Evolutionary conservation across 2,329 filamentous ascomycete species (phyloP), one percentile per base, ranked within the genome.

Genomic region (Ophiosphaerella narmari): DNA sequence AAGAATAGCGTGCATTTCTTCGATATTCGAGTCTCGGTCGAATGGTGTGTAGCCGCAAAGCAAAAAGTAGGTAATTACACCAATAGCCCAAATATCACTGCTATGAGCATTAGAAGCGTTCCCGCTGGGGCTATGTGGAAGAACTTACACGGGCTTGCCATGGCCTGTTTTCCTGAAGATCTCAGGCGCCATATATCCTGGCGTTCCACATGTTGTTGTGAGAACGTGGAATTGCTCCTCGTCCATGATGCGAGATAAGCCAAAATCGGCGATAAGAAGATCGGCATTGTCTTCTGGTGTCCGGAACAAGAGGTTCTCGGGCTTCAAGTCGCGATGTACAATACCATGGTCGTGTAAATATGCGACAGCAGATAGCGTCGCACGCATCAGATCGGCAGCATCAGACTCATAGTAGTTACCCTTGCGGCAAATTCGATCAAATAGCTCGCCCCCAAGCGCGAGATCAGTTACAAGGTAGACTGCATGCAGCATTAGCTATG

Each of bases 141-240:
- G 12, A 34, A 23, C 75, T 63, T 80, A 86, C 83, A 99, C 94
- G 62, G 94, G 92, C 76, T 97, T 99, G 57, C 94, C 94, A 73
- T 99, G 94, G 23, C 94, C 94, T 7, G 89, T 92, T 80, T 99
- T 99, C 75, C 96, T 96, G 78, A 99, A 99, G 67, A 99, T 99
- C 74, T 99, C 94, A 18, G 94, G 94, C 2, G 94, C 94, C 94
- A 99, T 99, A 76, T 99, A 99, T 41, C 94, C 94, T 3, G 94
- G 94, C 1, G 94, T 99, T 52, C 94, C 94, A 72, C 94, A 99
- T 1, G 94, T 99, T 0, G 94, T 99, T 9, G 94, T 99, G 55
- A 99, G 79, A 26, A 97, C 93, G 71, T 97, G 94, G 75, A 97
- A 97, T 71, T 96, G 90, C 75, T 97, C 91, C 76, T 97, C 94